These are phyloP conservation scores for Zea luxurians DNA, from an alignment of 176 grass and related monocot genomes.

Conservation along the genomic window DNA sequence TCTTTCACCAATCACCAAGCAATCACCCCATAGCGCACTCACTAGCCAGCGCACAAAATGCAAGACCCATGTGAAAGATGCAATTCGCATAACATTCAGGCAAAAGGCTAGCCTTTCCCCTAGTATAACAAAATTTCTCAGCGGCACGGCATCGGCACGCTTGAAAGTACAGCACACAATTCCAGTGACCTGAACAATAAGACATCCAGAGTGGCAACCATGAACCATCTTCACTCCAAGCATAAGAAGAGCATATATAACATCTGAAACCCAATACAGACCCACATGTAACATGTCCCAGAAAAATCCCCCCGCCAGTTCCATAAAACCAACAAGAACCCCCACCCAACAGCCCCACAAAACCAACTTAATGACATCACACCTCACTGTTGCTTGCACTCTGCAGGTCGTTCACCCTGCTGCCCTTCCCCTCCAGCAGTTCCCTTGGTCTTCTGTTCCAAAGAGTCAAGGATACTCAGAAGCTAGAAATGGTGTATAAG, in stretches of 20 bases:
- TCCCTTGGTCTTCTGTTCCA: conserved; percentile 55
- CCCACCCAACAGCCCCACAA: conserved; percentile 32
- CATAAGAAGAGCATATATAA: conserved; percentile 32
- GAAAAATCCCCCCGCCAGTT: conserved; percentile 42
- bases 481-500: background rate
- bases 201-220: conserved; percentile 37
- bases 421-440: conserved; percentile 53
- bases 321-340: conserved; percentile 21
- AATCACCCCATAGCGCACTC: too few relatives aligned
- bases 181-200: conserved; percentile 40
- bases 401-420: conserved; percentile 73
- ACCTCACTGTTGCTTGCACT: conserved; percentile 88
- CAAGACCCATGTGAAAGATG: background rate
- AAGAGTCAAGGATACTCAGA: background rate
- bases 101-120: background rate
- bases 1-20: too few relatives aligned
- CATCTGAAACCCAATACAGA: conserved; percentile 44
- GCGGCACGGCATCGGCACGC: conserved; percentile 21
- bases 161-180: conserved; percentile 17
- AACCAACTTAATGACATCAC: background rate
- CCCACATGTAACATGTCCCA: conserved; percentile 44
- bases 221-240: conserved; percentile 29
- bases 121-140: conserved; percentile 39
- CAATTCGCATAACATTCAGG: background rate
- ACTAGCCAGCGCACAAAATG: background rate